A percentile compares a stretch with the other conserved stretches of the same genome.
These are phyloP conservation scores for Prunella vulgaris DNA, from an alignment of 257 asterid species.

Conservation along the genomic window DNA sequence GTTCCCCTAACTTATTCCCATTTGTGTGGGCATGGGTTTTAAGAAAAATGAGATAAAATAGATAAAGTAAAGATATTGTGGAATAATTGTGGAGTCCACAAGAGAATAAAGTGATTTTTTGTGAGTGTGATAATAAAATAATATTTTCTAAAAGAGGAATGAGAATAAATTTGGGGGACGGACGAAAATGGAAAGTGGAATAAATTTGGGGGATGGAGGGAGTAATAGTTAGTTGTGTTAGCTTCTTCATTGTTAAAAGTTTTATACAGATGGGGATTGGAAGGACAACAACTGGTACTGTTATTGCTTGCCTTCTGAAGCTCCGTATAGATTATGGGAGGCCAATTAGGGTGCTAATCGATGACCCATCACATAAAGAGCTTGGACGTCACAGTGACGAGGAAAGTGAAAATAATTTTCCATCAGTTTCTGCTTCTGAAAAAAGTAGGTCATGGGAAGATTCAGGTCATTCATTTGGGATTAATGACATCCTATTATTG, in stretches of 20 bases:
- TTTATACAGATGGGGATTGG: conserved; percentile 89
- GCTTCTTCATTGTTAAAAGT: conserved; percentile 15
- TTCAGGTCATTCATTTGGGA: conserved; percentile 69
- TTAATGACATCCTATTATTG: conserved; percentile 82
- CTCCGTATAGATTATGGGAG: conserved; percentile 85
- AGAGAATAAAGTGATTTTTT: too few species aligned
- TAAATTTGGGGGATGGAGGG: too few species aligned
- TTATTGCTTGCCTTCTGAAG: conserved; percentile 90
- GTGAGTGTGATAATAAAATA: too few species aligned
- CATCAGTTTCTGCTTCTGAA: conserved; percentile 34
- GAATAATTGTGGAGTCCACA: too few species aligned
- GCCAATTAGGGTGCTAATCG: conserved; percentile 65
- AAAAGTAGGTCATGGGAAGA: conserved; percentile 41
- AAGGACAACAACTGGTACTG: conserved; percentile 97
- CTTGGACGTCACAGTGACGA: conserved; percentile 38
- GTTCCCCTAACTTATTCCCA: too few species aligned
- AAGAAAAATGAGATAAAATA: too few species aligned
- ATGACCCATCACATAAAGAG: conserved; percentile 45
- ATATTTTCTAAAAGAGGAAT: too few species aligned
- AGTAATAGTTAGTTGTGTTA: conserved; percentile 20
- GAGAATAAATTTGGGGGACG: too few species aligned
- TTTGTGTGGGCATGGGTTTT: too few species aligned
- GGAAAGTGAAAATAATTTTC: conserved; percentile 47
- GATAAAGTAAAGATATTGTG: too few species aligned
- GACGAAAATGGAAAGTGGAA: too few species aligned